Base-by-base conservation (phyloP, 805 yeast genomes). In the Gaillardinia entomophila region DNA sequence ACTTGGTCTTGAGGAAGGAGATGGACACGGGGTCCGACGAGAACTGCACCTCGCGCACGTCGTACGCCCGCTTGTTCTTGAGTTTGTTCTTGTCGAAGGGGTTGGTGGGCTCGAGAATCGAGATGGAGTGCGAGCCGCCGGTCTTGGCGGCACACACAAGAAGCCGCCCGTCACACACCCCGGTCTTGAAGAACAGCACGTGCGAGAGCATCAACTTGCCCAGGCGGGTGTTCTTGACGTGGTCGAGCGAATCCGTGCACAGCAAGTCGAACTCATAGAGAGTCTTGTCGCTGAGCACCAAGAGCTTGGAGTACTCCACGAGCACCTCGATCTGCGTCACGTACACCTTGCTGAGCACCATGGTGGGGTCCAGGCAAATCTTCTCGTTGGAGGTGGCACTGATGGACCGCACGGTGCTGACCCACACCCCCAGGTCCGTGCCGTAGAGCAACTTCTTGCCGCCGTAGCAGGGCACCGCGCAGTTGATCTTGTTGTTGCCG, bases 391-490 rank as follows among this genome's bases (percentile, higher is more conserved):
- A 62, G 0, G 68, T 62, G 32, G 77, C 61, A 23, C 74, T 66
- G 35, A 71, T 74, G 6, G 76, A 73, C 27, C 73, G 55, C n/a
- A 70, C 73, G 48, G 87, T 87, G 28, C 92, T 77, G 28, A 87
- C 75, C 68, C 82, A 92, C 3, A 92, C 79, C 4, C 98, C 97
- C 1, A 82, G 72, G 51, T 87, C 95, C 0, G 97, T 88, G 27
- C 97, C 97, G 50, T 85, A 89, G 23, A 92, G 56, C 42, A 89
- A 62, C 52, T 89, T 85, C 42, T 95, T 75, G 14, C 97, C 97
- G 33, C 96, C 96, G 51, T 92, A 95, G 55, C 85, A 82, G 22
- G 96, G 95, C 25, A 84, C 88, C 18, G 88, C 90, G 65, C 97
- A 88, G 51, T 86, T 88, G 46, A 90, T 84, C 39, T 82, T 75